Base-by-base conservation (phyloP, 805 yeast species). In the Candida endomychidarum region DNA sequence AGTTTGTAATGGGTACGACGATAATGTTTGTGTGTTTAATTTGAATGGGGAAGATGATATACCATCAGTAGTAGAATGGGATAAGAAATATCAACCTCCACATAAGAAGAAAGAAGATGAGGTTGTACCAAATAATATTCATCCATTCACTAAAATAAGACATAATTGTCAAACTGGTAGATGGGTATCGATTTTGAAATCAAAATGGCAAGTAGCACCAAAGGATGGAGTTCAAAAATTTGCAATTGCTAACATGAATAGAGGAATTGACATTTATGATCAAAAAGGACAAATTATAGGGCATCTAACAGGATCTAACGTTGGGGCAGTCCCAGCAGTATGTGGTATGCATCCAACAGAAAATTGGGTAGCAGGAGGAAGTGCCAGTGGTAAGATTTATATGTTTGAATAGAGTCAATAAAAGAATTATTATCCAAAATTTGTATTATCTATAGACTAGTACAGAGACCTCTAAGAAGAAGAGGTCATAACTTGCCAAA, bases 401-500 rank as follows among this genome's bases (percentile, higher is more conserved):
- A 57, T 87, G 38, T 86, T 73, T 56, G 62, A 61, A 34, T 64
- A 57, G 26, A 12, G 25, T 7, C 17, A 8, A 28, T 16, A 28
- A 11, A n/a, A n/a, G n/a, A n/a, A n/a, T 19, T 31, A 31, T 31
- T 31, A 31, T 12, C 31, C n/a, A n/a, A n/a, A 16, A 18, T n/a
- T 35, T 26, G 11, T 16, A 15, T 35, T 22, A 25, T 23, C 18
- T 22, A 17, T 24, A 24, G 15, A 34, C 14, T 24, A 34, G 19
- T 16, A 14, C n/a, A 34, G 7, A 15, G 20, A 21, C 34, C 40
- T 41, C 60, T 70, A 70, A 62, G 74, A 73, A 49, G 74, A 69
- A 54, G 83, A 75, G 77, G 95, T 87, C 98, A 93, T 93, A 64
- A 93, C 96, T 84, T 93, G 98, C 99, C 99, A 93, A 75, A 93